A percentile compares a stretch with the other conserved stretches of the same genome.
Conservation (phyloP, 1,284 basidiomycete species). For the Tremellales sp. region DNA sequence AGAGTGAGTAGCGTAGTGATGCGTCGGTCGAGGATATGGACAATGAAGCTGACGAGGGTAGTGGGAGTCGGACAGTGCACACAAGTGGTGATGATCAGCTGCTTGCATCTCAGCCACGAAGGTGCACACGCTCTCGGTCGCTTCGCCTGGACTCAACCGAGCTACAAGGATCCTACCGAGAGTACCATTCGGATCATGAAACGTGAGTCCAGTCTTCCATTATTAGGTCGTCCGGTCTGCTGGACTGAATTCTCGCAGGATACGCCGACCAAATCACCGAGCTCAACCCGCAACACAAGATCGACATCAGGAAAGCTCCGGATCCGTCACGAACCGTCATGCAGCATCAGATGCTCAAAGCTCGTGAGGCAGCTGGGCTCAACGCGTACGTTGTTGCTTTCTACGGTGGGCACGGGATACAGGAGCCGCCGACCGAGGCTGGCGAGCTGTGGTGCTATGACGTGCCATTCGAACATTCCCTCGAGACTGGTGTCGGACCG, state of each 20-base stretch:
- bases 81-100: slow-evolving; percentile 34
- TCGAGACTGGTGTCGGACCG: slow-evolving; percentile 25
- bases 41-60: not conserved
- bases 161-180: slow-evolving; percentile 26
- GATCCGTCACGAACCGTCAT: slow-evolving; percentile 31
- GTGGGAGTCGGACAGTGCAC: slow-evolving; percentile 18
- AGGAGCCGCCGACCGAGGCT: slow-evolving; percentile 39
- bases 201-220: slow-evolving; percentile 14
- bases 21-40: not conserved
- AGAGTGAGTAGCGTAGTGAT: not conserved
- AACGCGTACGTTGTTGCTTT: slow-evolving; percentile 31
- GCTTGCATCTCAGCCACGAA: slow-evolving; percentile 33
- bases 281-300: slow-evolving; percentile 5
- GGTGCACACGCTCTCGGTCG: slow-evolving; percentile 29
- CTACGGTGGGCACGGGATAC: slow-evolving; percentile 37
- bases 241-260: slow-evolving; percentile 6
- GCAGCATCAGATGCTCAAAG: slow-evolving; percentile 31
- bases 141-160: slow-evolving; percentile 31
- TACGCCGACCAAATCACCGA: slow-evolving; percentile 15
- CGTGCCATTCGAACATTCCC: slow-evolving; percentile 31
- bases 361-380: slow-evolving; percentile 27
- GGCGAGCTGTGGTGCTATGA: slow-evolving; percentile 43
- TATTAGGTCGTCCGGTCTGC: not conserved
- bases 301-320: slow-evolving; percentile 23
- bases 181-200: slow-evolving; percentile 38